Evolutionary conservation across 2,329 filamentous ascomycete genomes (phyloP).

Genomic region (Teratosphaeria destructans): DNA sequence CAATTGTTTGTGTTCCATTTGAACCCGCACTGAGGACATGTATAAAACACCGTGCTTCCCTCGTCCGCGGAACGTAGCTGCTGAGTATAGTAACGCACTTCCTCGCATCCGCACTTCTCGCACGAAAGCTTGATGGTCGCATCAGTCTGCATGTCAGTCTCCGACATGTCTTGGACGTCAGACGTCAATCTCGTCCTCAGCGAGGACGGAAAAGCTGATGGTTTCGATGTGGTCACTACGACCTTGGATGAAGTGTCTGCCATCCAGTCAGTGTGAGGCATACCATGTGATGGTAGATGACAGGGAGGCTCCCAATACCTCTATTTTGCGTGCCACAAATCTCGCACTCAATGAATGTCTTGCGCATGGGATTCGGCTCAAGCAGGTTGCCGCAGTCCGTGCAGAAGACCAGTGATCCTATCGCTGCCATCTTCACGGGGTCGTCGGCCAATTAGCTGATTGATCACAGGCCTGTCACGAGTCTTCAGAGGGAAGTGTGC

Average conservation of each 20-base stretch:
- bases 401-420: slow-evolving; percentile 88
- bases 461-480: background rate
- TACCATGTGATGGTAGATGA: background rate
- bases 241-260: slow-evolving; percentile 65
- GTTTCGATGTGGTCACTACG: slow-evolving; percentile 74
- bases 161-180: slow-evolving; percentile 71
- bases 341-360: slow-evolving; percentile 69
- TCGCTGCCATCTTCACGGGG: slow-evolving; percentile 59
- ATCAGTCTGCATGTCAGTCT: slow-evolving; percentile 54
- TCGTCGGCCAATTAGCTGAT: background rate
- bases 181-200: slow-evolving; percentile 69
- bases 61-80: slow-evolving; percentile 90
- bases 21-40: slow-evolving; percentile 67
- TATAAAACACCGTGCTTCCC: slow-evolving; percentile 85
- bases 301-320: slow-evolving; percentile 42
- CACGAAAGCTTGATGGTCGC: slow-evolving; percentile 61
- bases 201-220: slow-evolving; percentile 81
- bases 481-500: background rate
- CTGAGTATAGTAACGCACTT: slow-evolving; percentile 75
- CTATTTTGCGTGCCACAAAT: slow-evolving; percentile 77
- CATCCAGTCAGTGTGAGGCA: background rate
- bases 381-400: slow-evolving; percentile 79
- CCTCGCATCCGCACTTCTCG: slow-evolving; percentile 66
- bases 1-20: slow-evolving; percentile 61
- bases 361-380: slow-evolving; percentile 66